These are phyloP conservation scores for Bruguiera sexangula DNA, from an alignment of 345 rosid species.

Conservation along the genomic window DNA sequence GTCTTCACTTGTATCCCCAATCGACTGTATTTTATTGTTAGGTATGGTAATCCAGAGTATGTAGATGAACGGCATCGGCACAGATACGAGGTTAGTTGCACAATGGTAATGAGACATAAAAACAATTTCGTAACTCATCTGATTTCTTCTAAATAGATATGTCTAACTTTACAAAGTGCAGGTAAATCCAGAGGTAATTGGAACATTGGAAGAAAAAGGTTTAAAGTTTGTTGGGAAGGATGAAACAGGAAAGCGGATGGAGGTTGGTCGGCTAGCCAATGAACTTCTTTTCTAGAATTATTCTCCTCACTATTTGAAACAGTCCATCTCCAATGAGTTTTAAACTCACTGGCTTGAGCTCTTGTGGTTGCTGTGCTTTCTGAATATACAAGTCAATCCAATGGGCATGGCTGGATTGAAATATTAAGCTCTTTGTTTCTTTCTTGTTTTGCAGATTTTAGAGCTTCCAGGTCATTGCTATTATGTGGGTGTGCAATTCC, in stretches of 20 bases:
- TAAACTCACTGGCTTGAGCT: slow-evolving; percentile 5
- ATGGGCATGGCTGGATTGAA: not conserved
- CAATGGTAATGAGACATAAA: not conserved
- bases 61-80: slow-evolving; percentile 34
- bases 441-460: slow-evolving; percentile 18
- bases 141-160: not conserved
- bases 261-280: slow-evolving; percentile 18
- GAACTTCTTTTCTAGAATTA: not conserved
- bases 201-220: slow-evolving; percentile 27
- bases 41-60: slow-evolving; percentile 26
- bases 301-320: not conserved
- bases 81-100: slow-evolving; percentile 35
- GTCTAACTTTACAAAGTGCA: slow-evolving; percentile 7
- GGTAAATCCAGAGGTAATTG: slow-evolving; percentile 31
- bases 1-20: not conserved
- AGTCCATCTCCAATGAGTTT: not conserved
- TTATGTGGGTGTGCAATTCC: slow-evolving; percentile 33
- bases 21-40: slow-evolving; percentile 7
- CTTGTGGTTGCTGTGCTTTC: not conserved
- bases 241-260: slow-evolving; percentile 39
- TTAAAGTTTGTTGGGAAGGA: slow-evolving; percentile 37
- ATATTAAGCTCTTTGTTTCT: slow-evolving; percentile 8
- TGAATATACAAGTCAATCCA: not conserved
- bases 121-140: too few relatives aligned
- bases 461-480: slow-evolving; percentile 34